These are phyloP conservation scores for Neoarthrinium moseri DNA, from an alignment of 2,329 filamentous ascomycete species.

Conservation along the genomic window DNA sequence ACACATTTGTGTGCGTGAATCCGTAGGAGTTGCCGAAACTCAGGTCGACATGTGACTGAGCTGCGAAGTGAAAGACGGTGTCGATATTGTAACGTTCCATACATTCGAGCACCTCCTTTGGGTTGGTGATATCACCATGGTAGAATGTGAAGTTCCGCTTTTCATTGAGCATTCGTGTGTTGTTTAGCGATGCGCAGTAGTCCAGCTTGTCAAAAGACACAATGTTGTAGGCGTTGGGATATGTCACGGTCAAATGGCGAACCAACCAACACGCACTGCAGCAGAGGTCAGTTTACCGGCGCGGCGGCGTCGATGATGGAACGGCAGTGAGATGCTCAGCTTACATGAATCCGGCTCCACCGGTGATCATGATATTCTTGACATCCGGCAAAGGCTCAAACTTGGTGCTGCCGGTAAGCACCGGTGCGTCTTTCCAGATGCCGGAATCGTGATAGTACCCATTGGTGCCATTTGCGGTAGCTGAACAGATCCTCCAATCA, in stretches of 20 bases:
- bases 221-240: conserved; percentile 72
- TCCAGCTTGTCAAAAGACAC: conserved; percentile 84
- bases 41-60: conserved; percentile 81
- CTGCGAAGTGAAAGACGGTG: conserved; percentile 80
- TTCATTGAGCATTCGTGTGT: conserved; percentile 67
- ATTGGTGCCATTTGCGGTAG: conserved; percentile 13
- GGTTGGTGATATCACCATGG: conserved; percentile 75
- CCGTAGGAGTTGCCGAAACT: conserved; percentile 81
- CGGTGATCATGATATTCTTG: conserved; percentile 81
- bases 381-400: conserved; percentile 69
- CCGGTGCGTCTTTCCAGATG: conserved; percentile 69
- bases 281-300: too few species aligned
- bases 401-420: conserved; percentile 67
- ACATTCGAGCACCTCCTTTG: conserved; percentile 66
- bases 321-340: too few species aligned
- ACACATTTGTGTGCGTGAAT: conserved; percentile 80
- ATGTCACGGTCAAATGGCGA: conserved; percentile 73
- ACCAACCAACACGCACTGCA: conserved; percentile 78
- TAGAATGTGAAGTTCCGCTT: conserved; percentile 76
- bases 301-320: too few species aligned
- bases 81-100: conserved; percentile 72
- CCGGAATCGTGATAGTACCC: conserved; percentile 37
- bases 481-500: conserved; percentile 11
- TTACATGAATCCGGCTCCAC: conserved; percentile 83
- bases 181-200: conserved; percentile 79